phyloP scores from a whole-genome alignment of 2,329 filamentous ascomycete species.

The Verticillium zaregamsianum region DNA sequence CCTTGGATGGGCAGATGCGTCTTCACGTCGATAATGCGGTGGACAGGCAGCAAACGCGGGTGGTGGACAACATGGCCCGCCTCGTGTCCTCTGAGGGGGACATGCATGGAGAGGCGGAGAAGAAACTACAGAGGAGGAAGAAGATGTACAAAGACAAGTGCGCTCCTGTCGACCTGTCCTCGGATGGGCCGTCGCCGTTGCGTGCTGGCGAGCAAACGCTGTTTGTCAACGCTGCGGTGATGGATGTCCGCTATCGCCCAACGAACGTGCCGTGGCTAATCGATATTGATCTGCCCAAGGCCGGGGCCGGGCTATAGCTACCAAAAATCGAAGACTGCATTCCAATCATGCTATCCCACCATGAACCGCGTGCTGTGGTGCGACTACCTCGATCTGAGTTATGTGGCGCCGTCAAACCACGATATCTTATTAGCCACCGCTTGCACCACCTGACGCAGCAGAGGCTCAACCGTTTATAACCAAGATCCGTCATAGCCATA shows the following conservation, averaged over 20 bases:
- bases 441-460: background rate
- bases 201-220: conserved; percentile 39
- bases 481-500: background rate
- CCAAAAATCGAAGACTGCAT: too few relatives aligned
- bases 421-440: background rate
- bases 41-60: conserved; percentile 35
- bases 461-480: background rate
- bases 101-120: background rate
- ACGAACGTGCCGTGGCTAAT: conserved; percentile 3
- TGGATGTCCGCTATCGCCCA: conserved; percentile 39
- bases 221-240: conserved; percentile 52
- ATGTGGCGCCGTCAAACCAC: too few relatives aligned
- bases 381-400: too few relatives aligned
- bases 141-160: background rate
- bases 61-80: conserved; percentile 29
- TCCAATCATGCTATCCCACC: background rate
- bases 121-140: background rate
- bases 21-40: conserved; percentile 29
- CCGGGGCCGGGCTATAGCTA: background rate
- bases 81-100: conserved; percentile 1
- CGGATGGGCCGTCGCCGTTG: conserved; percentile 19
- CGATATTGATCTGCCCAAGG: conserved; percentile 1
- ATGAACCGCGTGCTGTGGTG: background rate
- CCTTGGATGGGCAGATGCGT: background rate
- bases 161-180: background rate